These are phyloP conservation scores for Entomophthora muscae DNA, from an alignment of 371 early-diverging fungal species.

Conservation along the genomic window DNA sequence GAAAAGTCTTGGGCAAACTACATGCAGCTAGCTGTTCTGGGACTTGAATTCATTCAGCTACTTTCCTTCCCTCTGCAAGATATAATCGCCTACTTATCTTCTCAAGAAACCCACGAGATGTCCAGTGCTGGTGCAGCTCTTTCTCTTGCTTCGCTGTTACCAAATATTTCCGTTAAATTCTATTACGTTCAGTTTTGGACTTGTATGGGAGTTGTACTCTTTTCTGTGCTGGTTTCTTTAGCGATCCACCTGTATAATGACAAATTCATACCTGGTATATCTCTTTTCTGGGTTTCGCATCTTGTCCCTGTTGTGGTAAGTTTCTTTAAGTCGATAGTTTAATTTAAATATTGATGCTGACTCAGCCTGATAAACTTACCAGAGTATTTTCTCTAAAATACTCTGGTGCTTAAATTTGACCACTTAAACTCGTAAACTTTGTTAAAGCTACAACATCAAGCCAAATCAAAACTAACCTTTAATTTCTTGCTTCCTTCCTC, in stretches of 20 bases:
- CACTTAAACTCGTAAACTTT: too few relatives aligned
- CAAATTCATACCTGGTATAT: constrained; percentile 10
- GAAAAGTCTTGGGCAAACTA: constrained; percentile 17
- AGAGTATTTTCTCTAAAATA: too few relatives aligned
- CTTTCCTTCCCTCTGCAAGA: constrained; percentile 23
- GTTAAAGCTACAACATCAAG: too few relatives aligned
- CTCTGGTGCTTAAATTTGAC: too few relatives aligned
- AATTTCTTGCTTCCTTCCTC: not conserved
- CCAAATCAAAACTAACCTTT: too few relatives aligned
- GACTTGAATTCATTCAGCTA: constrained; percentile 22
- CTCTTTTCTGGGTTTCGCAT: constrained; percentile 22
- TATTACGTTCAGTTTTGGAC: constrained; percentile 22
- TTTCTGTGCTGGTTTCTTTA: constrained; percentile 12
- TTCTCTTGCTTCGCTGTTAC: constrained; percentile 17
- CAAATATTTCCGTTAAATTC: constrained; percentile 17
- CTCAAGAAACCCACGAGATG: too few relatives aligned
- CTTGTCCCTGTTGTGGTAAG: constrained; percentile 20
- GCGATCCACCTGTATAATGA: constrained; percentile 16
- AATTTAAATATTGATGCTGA: too few relatives aligned
- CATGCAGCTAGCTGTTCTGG: constrained; percentile 18
- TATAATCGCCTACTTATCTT: constrained; percentile 10
- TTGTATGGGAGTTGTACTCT: constrained; percentile 14
- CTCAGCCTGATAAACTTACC: too few relatives aligned
- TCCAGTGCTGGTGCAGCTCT: not conserved
- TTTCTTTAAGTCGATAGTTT: too few relatives aligned